These are phyloP conservation scores for Diplodia corticola DNA, from an alignment of 2,329 filamentous ascomycete species.

Conservation along the genomic window DNA sequence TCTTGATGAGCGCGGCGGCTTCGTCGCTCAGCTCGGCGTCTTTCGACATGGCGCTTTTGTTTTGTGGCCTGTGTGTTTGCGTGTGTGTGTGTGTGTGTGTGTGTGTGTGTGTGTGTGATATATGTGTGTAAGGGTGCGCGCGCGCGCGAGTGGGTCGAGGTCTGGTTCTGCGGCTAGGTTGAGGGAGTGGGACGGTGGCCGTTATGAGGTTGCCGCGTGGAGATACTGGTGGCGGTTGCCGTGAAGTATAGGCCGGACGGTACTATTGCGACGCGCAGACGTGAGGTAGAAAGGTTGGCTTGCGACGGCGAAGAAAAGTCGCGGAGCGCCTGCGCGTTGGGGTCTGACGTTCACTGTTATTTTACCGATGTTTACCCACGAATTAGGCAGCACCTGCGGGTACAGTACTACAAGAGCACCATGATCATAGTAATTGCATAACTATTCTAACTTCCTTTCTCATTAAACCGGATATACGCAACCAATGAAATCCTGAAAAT, in stretches of 20 bases:
- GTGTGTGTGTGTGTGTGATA: background rate
- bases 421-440: too few species aligned
- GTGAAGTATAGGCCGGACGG: background rate
- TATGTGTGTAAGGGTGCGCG: background rate
- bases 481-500: too few species aligned
- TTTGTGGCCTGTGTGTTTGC: background rate
- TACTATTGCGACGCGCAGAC: background rate
- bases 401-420: background rate
- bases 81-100: background rate
- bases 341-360: too few species aligned
- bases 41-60: background rate
- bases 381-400: too few species aligned
- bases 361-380: too few species aligned
- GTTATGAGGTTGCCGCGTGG: background rate
- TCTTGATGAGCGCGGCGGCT: slow-evolving; percentile 45
- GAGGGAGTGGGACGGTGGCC: background rate
- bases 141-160: background rate
- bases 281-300: background rate
- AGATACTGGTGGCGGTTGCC: background rate
- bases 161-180: background rate
- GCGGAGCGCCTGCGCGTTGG: background rate
- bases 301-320: background rate
- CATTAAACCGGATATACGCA: too few species aligned
- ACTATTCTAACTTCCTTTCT: too few species aligned
- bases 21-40: slow-evolving; percentile 19